A percentile compares a stretch with the other conserved stretches of the same genome.
Conservation (phyloP, 495 filamentous ascomycete species). For the Xylaria flabelliformis region DNA sequence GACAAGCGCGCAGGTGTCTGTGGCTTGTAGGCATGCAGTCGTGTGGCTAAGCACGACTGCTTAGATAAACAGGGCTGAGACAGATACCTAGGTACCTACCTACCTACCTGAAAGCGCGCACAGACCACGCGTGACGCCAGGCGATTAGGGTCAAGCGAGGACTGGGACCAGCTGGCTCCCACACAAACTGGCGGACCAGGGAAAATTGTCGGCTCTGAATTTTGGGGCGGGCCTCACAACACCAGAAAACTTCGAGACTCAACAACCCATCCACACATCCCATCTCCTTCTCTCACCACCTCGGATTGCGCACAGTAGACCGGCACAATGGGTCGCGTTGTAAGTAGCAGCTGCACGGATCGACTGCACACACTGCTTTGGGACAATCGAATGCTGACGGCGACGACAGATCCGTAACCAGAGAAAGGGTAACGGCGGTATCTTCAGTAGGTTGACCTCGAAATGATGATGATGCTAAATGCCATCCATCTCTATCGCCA, state of each 20-base stretch:
- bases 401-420: slow-evolving; percentile 80
- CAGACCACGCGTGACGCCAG: slow-evolving; percentile 20
- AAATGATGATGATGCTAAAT: background rate
- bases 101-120: slow-evolving; percentile 5
- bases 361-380: background rate
- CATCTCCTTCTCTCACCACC: slow-evolving; percentile 35
- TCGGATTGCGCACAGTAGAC: slow-evolving; percentile 44
- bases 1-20: background rate
- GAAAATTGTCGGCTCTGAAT: slow-evolving; percentile 45
- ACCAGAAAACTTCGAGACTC: slow-evolving; percentile 39
- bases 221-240: slow-evolving; percentile 27
- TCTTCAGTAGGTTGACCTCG: slow-evolving; percentile 80
- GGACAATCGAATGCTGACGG: slow-evolving; percentile 31
- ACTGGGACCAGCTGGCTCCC: slow-evolving; percentile 35
- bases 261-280: slow-evolving; percentile 29
- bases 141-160: slow-evolving; percentile 43
- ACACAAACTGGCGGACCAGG: slow-evolving; percentile 39
- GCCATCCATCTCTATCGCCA: slow-evolving; percentile 30
- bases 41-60: background rate
- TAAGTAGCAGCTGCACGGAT: slow-evolving; percentile 43
- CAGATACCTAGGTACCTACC: no score
- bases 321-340: slow-evolving; percentile 58
- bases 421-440: slow-evolving; percentile 97
- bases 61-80: background rate
- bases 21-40: background rate